These are phyloP conservation scores for Colletotrichum paranaense DNA, from an alignment of 2,329 filamentous ascomycete genomes.

Conservation along the genomic window DNA sequence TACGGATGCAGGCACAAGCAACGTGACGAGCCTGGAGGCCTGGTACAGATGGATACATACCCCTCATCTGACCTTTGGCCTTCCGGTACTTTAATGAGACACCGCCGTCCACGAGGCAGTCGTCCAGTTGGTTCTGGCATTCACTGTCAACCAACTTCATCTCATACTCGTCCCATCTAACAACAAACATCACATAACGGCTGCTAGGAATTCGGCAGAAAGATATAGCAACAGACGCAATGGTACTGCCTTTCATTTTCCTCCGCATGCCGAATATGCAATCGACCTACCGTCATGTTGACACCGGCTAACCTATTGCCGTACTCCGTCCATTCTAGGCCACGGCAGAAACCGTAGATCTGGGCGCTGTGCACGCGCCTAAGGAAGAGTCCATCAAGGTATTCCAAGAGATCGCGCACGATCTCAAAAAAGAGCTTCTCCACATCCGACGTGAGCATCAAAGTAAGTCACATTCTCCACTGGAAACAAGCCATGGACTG, in stretches of 20 bases:
- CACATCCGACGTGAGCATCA: conserved; percentile 59
- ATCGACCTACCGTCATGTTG: background rate
- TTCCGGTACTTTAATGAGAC: background rate
- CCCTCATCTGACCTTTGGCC: background rate
- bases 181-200: background rate
- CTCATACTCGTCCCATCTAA: background rate
- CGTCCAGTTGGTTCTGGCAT: background rate
- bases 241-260: background rate
- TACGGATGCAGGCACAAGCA: background rate
- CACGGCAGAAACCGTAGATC: conserved; percentile 63
- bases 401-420: conserved; percentile 60
- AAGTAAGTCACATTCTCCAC: conserved; percentile 46
- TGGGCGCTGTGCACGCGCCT: conserved; percentile 59
- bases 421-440: conserved; percentile 63
- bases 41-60: background rate
- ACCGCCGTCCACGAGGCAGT: background rate
- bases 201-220: background rate
- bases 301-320: background rate
- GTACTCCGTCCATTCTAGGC: conserved; percentile 47
- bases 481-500: background rate
- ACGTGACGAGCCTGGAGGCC: background rate
- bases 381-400: conserved; percentile 62
- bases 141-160: background rate
- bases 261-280: background rate
- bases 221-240: background rate